Percentiles rank a stretch among this genome's conserved stretches.
phyloP scores from a whole-genome alignment of 345 rosid genomes.

The Eutrema heterophyllum region DNA sequence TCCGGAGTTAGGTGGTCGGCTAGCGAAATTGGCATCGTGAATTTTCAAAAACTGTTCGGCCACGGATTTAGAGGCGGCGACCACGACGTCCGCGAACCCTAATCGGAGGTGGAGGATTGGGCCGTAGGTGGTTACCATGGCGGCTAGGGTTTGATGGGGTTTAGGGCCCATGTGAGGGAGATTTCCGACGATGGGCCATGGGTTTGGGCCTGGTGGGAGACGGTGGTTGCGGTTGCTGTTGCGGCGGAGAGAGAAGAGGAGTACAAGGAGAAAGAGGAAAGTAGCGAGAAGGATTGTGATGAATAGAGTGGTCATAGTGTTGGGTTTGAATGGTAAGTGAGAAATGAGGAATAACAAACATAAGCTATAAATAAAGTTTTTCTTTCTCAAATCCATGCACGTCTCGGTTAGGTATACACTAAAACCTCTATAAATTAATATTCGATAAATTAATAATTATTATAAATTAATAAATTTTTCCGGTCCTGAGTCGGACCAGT shows the following conservation, averaged over 20 bases:
- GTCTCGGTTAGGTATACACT: not conserved
- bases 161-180: slow-evolving; percentile 69
- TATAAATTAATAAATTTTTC: too few species aligned
- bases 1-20: slow-evolving; percentile 89
- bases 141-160: slow-evolving; percentile 71
- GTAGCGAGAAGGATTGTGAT: slow-evolving; percentile 31
- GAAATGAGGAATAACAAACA: not conserved
- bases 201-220: slow-evolving; percentile 87
- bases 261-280: slow-evolving; percentile 19
- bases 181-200: slow-evolving; percentile 91
- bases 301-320: slow-evolving; percentile 28
- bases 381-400: not conserved
- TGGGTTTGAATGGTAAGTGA: slow-evolving; percentile 29
- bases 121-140: slow-evolving; percentile 55
- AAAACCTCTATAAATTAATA: too few species aligned
- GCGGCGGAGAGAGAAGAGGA: slow-evolving; percentile 15
- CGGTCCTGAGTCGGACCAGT: too few species aligned
- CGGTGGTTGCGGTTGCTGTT: slow-evolving; percentile 13
- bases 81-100: slow-evolving; percentile 72
- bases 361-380: slow-evolving; percentile 10
- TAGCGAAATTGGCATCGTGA: slow-evolving; percentile 79
- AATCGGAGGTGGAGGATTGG: slow-evolving; percentile 76
- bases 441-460: too few species aligned
- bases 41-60: slow-evolving; percentile 74
- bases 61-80: slow-evolving; percentile 79